Conservation (phyloP, 768 basidiomycete genomes). For the Leccinum uliginosum region DNA sequence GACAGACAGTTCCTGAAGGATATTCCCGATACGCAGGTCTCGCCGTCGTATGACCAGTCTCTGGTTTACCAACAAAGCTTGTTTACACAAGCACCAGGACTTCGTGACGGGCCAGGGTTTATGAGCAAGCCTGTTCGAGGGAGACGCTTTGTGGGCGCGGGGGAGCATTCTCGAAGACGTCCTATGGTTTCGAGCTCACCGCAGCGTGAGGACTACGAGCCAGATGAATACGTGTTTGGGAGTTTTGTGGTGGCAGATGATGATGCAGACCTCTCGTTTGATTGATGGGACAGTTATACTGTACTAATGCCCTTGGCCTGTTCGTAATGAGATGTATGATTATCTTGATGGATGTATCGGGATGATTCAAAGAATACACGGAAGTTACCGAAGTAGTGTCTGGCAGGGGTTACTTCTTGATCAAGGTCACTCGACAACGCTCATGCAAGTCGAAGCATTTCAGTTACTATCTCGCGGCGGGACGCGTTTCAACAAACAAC, state of each 20-base stretch:
- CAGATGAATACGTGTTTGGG: constrained; percentile 65
- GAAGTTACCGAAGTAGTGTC: constrained; percentile 10
- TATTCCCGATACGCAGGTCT: constrained; percentile 60
- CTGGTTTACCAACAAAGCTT: constrained; percentile 68
- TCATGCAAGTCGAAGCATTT: constrained; percentile 83
- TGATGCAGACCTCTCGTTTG: constrained; percentile 62
- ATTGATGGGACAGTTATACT: constrained; percentile 2
- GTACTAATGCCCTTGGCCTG: neutral
- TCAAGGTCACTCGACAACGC: neutral
- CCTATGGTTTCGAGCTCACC: constrained; percentile 59
- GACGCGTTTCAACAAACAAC: constrained; percentile 70
- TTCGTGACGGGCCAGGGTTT: constrained; percentile 47
- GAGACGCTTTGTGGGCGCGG: constrained; percentile 34
- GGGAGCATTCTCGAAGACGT: constrained; percentile 32
- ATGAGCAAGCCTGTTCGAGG: constrained; percentile 44
- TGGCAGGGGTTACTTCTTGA: neutral
- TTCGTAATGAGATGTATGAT: neutral
- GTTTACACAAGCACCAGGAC: constrained; percentile 57
- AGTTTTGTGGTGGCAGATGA: constrained; percentile 85
- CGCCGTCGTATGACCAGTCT: constrained; percentile 70
- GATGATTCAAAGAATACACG: constrained; percentile 1
- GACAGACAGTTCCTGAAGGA: constrained; percentile 66
- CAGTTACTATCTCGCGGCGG: constrained; percentile 87
- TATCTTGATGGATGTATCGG: neutral
- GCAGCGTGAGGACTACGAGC: constrained; percentile 41